phyloP scores from a whole-genome alignment of 116 monocot species.

The Dioscorea cayenensis region DNA sequence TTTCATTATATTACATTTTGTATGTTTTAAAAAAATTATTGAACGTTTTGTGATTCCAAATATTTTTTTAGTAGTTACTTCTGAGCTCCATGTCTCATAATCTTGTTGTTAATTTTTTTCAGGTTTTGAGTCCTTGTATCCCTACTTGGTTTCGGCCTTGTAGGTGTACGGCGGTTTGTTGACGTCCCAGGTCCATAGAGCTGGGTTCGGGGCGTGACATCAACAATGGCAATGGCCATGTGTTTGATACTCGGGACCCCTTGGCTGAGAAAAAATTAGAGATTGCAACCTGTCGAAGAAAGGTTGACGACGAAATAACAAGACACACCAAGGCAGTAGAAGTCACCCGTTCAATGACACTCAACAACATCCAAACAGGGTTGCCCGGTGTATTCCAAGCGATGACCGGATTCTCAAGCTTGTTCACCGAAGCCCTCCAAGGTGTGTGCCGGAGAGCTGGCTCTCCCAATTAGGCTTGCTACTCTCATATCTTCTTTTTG shows the following conservation, averaged over 20 bases:
- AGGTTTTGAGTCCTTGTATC: too few species aligned
- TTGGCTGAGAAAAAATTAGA: conserved; percentile 64
- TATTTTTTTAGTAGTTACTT: too few species aligned
- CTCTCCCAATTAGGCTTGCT: conserved; percentile 4
- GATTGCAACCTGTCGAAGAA: conserved; percentile 53
- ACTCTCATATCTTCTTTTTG: background rate
- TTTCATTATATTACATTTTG: too few species aligned
- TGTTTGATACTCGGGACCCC: conserved; percentile 58
- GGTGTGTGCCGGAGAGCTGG: conserved; percentile 48
- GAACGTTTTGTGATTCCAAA: too few species aligned
- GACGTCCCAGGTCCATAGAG: too few species aligned
- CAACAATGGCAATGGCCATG: conserved; percentile 29
- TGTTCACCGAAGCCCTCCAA: conserved; percentile 60
- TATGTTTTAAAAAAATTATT: too few species aligned
- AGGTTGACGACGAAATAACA: conserved; percentile 81
- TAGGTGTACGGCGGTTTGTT: too few species aligned
- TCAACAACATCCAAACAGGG: conserved; percentile 82
- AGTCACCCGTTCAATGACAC: conserved; percentile 69
- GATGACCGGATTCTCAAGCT: conserved; percentile 73
- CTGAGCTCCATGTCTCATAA: too few species aligned
- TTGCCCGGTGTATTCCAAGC: conserved; percentile 93
- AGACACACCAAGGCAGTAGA: conserved; percentile 67
- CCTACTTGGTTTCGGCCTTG: too few species aligned
- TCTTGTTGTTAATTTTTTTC: too few species aligned
- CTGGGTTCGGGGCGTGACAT: too few species aligned